Base-by-base conservation (phyloP, 2,329 filamentous ascomycete species). In the Calonectria naviculata region DNA sequence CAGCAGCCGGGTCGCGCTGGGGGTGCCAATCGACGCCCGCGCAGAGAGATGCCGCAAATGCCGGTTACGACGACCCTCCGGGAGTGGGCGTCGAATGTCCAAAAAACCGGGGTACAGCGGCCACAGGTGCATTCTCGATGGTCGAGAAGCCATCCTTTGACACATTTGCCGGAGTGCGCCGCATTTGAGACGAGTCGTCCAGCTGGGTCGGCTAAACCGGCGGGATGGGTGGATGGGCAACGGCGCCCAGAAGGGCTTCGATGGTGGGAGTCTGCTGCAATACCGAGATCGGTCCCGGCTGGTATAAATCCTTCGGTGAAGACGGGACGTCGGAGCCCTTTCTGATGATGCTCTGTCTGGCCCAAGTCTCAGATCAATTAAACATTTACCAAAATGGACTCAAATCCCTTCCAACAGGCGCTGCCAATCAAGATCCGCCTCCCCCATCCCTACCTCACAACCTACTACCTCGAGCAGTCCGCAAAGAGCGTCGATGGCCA, bases 371-470 rank as follows among this genome's bases (percentile, higher is more conserved):
- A 19, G 24, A 46, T 47, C 44, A 64, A 52, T 49, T 36, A 64
- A 38, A 13, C 61, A 28, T 19, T 64, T 56, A 26, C 34, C 24
- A 54, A 52, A 38, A 78, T 78, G 74, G 67, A 69, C 28, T 73
- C 74, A 68, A 63, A 78, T 67, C 72, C 72, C 26, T 77, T 78
- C 28, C 68, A 74, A 28, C 70, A 75, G 68, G 49, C 71, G 44
- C 70, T 71, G 21, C 74, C 76, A 56, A 72, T 77, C 41, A 91
- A 91, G 85, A 88, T 89, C 83, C 72, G 82, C 49, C 70, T 71
- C 15, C 72, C 73, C 21, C 71, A 70, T 62, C 73, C 73, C 56
- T 78, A 72, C 67, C 74, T 76, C 24, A 77, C 74, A 1, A 78
- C 78, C 2, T 80, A 79, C 65, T 73, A 71, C 65, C 75, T 80